phyloP scores from a whole-genome alignment of 768 basidiomycete species.

The Amanita phalloides region DNA sequence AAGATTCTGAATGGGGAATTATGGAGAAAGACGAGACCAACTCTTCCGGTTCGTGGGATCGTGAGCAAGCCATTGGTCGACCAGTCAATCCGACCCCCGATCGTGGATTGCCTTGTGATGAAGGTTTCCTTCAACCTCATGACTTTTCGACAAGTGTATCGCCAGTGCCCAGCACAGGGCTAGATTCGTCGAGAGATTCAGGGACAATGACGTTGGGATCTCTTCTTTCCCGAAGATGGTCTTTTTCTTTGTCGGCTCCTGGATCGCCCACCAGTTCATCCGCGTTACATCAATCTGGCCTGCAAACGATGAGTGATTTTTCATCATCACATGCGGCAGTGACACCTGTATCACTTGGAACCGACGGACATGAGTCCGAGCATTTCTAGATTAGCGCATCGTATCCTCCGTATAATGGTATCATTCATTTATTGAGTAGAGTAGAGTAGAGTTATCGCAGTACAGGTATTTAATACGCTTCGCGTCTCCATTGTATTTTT shows the following conservation, averaged over 20 bases:
- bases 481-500: not conserved
- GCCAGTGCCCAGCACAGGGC: constrained; percentile 17
- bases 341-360: not conserved
- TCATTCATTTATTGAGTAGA: not conserved
- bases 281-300: not conserved
- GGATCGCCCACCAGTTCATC: constrained; percentile 15
- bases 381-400: not conserved
- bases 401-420: not conserved
- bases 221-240: constrained; percentile 27
- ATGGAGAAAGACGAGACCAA: constrained; percentile 24
- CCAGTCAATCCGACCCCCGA: constrained; percentile 47
- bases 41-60: not conserved
- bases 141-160: constrained; percentile 30
- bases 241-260: constrained; percentile 21
- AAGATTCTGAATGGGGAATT: constrained; percentile 22
- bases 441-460: not conserved
- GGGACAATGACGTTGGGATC: constrained; percentile 28
- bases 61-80: constrained; percentile 16
- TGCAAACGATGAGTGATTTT: constrained; percentile 3
- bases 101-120: constrained; percentile 28
- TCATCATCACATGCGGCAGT: not conserved
- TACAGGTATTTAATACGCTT: not conserved
- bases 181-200: constrained; percentile 23
- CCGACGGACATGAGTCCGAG: not conserved
- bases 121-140: constrained; percentile 30